These are phyloP conservation scores for Eleusine coracana DNA, from an alignment of 176 grass and related monocot genomes.

Conservation along the genomic window DNA sequence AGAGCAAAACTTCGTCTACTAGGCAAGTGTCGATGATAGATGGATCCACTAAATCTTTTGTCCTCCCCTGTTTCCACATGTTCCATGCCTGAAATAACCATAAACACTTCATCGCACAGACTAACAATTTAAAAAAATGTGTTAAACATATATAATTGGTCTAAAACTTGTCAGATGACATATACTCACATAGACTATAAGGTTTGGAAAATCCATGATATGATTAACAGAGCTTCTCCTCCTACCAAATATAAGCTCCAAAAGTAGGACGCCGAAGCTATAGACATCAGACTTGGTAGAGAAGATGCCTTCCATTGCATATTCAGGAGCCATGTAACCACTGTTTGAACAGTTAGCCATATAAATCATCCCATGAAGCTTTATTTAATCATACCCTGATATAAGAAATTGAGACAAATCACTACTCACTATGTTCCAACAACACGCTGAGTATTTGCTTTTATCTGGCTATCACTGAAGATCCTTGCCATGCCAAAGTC, in stretches of 20 bases:
- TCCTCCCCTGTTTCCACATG: conserved; percentile 45
- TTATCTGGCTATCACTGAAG: conserved; percentile 35
- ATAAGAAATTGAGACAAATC: no score
- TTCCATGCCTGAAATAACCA: conserved; percentile 30
- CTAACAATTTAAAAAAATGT: neutral
- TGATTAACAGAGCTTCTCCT: conserved; percentile 34
- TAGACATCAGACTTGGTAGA: no score
- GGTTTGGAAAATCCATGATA: conserved; percentile 33
- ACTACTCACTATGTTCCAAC: conserved; percentile 52
- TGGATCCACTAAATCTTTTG: conserved; percentile 33
- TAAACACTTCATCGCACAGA: neutral
- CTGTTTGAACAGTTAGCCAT: neutral
- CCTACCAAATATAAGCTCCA: neutral
- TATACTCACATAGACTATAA: conserved; percentile 47
- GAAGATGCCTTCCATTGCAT: no score
- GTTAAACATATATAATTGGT: no score
- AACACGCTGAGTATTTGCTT: conserved; percentile 40
- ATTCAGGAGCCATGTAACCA: no score
- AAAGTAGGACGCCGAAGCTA: no score
- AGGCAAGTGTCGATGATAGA: conserved; percentile 37
- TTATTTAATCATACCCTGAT: no score
- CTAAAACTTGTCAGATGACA: neutral
- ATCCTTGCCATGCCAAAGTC: conserved; percentile 52
- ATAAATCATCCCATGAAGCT: neutral
- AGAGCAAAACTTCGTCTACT: no score